These are phyloP conservation scores for Bipolaris gigantea DNA, from an alignment of 2,329 filamentous ascomycete genomes.

Conservation along the genomic window DNA sequence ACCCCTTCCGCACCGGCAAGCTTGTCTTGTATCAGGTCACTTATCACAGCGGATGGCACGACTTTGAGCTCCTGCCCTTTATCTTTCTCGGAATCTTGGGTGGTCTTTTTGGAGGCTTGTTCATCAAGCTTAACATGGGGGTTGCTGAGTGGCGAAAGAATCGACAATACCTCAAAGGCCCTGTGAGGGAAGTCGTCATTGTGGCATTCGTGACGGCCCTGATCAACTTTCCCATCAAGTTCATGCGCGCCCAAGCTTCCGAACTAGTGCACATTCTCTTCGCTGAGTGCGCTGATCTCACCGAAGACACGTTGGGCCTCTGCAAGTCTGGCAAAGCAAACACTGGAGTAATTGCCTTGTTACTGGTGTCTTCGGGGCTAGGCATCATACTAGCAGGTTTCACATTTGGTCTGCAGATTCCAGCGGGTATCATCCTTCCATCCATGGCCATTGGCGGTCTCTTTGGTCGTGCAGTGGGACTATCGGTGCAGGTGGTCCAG, in stretches of 20 bases:
- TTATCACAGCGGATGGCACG: conserved; percentile 89
- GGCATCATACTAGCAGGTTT: conserved; percentile 84
- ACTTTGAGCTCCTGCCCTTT: conserved; percentile 90
- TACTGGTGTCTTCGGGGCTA: conserved; percentile 78
- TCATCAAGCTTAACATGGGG: conserved; percentile 92
- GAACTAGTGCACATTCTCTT: conserved; percentile 92
- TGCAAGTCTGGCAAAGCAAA: conserved; percentile 86
- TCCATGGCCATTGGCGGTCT: conserved; percentile 95
- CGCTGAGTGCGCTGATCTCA: conserved; percentile 79
- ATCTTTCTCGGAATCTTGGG: conserved; percentile 83
- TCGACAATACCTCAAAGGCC: conserved; percentile 65
- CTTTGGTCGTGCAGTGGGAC: conserved; percentile 84
- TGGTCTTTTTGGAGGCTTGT: conserved; percentile 90
- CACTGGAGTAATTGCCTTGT: conserved; percentile 76
- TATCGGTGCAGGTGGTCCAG: conserved; percentile 87
- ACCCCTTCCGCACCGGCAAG: conserved; percentile 93
- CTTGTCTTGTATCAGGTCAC: conserved; percentile 95
- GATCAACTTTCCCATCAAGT: conserved; percentile 93
- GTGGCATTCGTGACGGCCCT: conserved; percentile 81
- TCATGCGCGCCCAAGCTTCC: conserved; percentile 90
- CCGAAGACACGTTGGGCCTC: conserved; percentile 84
- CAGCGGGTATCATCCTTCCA: conserved; percentile 91
- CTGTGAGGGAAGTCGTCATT: conserved; percentile 76
- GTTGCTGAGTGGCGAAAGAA: conserved; percentile 79
- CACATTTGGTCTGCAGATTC: conserved; percentile 92